phyloP scores from a whole-genome alignment of 306 rosid genomes.

The Argentina anserina region DNA sequence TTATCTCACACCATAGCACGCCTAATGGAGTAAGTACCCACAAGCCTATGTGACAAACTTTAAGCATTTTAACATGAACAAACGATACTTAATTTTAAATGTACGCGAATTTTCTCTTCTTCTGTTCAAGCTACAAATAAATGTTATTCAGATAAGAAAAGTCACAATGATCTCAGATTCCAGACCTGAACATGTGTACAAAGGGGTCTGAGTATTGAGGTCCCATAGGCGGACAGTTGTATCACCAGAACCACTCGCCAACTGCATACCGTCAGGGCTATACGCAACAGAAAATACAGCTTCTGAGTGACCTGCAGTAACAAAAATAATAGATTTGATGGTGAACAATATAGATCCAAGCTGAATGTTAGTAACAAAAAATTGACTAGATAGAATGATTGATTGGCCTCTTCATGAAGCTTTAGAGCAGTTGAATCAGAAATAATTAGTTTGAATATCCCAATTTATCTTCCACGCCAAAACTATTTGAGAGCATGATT shows the following conservation, averaged over 20 bases:
- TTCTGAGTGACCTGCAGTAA: conserved; percentile 75
- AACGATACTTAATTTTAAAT: no score
- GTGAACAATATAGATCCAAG: not conserved
- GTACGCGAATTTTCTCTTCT: no score
- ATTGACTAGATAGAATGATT: not conserved
- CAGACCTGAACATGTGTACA: conserved; percentile 86
- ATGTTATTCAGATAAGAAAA: conserved; percentile 5
- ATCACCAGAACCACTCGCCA: conserved; percentile 99
- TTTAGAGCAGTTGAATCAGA: not conserved
- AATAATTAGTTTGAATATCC: not conserved
- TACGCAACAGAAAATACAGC: conserved; percentile 80
- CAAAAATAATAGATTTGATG: not conserved
- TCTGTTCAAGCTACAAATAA: no score
- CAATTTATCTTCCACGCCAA: not conserved
- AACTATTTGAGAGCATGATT: not conserved
- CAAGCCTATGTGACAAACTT: no score
- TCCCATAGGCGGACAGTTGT: conserved; percentile 92
- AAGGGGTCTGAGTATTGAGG: conserved; percentile 77
- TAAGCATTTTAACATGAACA: no score
- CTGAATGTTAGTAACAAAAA: not conserved
- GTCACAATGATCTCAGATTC: conserved; percentile 10
- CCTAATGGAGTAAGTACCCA: no score
- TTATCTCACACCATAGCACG: conserved; percentile 6
- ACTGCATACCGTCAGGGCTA: conserved; percentile 84
- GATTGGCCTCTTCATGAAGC: not conserved